phyloP scores from a whole-genome alignment of 202 grass and related monocot genomes.

The Sporobolus alterniflorus region DNA sequence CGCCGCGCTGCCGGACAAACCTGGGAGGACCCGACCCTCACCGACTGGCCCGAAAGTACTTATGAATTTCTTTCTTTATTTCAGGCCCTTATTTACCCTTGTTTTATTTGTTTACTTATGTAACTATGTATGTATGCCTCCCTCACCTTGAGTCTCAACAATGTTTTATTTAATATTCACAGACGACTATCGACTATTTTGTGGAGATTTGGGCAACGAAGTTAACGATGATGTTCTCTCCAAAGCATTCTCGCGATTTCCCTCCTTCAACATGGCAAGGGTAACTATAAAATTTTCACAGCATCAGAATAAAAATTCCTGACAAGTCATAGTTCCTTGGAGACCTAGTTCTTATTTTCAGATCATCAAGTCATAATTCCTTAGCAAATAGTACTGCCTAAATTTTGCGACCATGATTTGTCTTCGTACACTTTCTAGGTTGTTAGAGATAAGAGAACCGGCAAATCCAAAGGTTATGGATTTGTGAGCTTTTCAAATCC shows the following conservation, averaged over 20 bases:
- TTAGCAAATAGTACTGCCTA: neutral
- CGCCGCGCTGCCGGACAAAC: conserved; percentile 81
- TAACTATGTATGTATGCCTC: neutral
- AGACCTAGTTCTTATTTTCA: too few relatives aligned
- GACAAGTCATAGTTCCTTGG: neutral
- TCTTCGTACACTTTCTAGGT: conserved; percentile 58
- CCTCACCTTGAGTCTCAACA: neutral
- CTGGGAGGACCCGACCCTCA: conserved; percentile 93
- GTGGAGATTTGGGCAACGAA: conserved; percentile 97
- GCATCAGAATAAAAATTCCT: neutral
- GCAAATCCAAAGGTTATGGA: conserved; percentile 97
- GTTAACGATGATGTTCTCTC: conserved; percentile 98
- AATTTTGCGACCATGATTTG: conserved; percentile 13
- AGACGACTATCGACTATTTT: conserved; percentile 93
- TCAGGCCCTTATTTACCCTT: neutral
- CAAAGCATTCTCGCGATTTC: conserved; percentile 91
- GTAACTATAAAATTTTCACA: conserved; percentile 14
- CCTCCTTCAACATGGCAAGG: conserved; percentile 98
- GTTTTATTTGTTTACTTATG: neutral
- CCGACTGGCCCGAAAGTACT: conserved; percentile 96
- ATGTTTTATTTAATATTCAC: conserved; percentile 39
- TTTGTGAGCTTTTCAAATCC: conserved; percentile 98
- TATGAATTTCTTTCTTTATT: too few relatives aligned
- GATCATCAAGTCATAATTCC: too few relatives aligned
- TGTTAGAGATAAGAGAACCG: conserved; percentile 90